Base-by-base conservation (phyloP, 1,139 yeast species). In the Suhomyces bokatorum region DNA sequence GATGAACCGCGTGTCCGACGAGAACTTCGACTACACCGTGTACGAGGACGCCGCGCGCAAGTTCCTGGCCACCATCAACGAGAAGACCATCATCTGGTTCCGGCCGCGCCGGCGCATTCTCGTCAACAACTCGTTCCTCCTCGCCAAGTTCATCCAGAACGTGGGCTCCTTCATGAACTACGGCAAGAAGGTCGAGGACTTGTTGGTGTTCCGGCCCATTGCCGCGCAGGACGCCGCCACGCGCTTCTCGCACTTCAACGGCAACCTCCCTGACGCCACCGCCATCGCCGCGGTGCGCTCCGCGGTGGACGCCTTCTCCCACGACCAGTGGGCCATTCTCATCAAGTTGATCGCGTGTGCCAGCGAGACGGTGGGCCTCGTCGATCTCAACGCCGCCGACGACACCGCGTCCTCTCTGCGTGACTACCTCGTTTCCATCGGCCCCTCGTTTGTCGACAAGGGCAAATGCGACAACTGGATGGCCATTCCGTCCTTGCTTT, bases 381-480 rank as follows among this genome's bases (percentile, higher is more conserved):
- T 71, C 10, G 64, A 67, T 32, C 48, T 69, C 27, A 67, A 66
- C 17, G 14, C 31, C 5, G 27, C 28, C 6, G 24, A 28, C 15
- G 42, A 38, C 11, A 31, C 24, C 5, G 33, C 30, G 13, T 12
- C 38, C 4, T 35, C 38, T 11, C 32, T 30, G 27, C 35, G 32
- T 14, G 38, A 35, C 3, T 45, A 40, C 16, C 12, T 17, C 6
- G 39, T 47, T 5, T 36, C 30, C 8, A 28, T 47, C 3, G 52
- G 52, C 4, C 47, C 50, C 10, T 43, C 48, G 4, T 32, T 34
- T 3, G 20, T 42, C 8, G 22, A 27, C 4, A 31, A 37, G 13
- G 42, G 24, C 17, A 22, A 29, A 3, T 37, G 49, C 49, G 73
- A 70, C 42, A 63, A 68, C 0, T 75, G 80, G 80, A 50, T 66